Percentiles rank a stretch among this genome's conserved stretches.
Evolutionary conservation across 768 basidiomycete species (phyloP).

Genomic region (Mycena filopes): DNA sequence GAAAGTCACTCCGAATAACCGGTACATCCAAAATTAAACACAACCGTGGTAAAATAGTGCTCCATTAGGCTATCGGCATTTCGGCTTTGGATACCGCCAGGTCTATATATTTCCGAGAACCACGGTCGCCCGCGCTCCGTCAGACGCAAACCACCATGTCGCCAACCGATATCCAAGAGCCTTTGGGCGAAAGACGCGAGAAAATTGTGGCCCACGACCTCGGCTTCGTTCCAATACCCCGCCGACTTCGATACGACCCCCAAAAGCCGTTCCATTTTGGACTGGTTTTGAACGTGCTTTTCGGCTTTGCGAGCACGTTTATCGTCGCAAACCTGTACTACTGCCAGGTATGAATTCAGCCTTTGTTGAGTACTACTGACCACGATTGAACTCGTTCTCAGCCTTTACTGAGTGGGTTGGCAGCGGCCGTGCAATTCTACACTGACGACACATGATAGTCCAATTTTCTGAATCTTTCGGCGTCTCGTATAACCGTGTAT

Average conservation of each 20-base stretch:
- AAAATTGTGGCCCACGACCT: conserved; percentile 52
- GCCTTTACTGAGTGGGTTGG: conserved; percentile 73
- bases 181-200: neutral
- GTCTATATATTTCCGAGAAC: neutral
- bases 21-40: too few relatives aligned
- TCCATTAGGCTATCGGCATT: too few relatives aligned
- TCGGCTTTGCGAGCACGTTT: conserved; percentile 73
- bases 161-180: conserved; percentile 1
- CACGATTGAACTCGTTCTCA: neutral
- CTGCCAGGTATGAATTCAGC: conserved; percentile 54
- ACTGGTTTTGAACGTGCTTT: conserved; percentile 62
- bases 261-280: conserved; percentile 63
- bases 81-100: too few relatives aligned
- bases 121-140: neutral
- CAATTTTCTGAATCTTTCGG: conserved; percentile 54
- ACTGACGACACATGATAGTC: conserved; percentile 39
- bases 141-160: conserved; percentile 14
- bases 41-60: too few relatives aligned
- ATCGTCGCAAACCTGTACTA: conserved; percentile 84
- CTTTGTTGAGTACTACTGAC: neutral
- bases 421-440: neutral
- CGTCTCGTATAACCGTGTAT: conserved; percentile 39
- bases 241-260: conserved; percentile 61
- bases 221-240: conserved; percentile 72
- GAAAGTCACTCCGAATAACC: too few relatives aligned